phyloP scores from a whole-genome alignment of 768 basidiomycete genomes.

The Boletellus ananiceps region DNA sequence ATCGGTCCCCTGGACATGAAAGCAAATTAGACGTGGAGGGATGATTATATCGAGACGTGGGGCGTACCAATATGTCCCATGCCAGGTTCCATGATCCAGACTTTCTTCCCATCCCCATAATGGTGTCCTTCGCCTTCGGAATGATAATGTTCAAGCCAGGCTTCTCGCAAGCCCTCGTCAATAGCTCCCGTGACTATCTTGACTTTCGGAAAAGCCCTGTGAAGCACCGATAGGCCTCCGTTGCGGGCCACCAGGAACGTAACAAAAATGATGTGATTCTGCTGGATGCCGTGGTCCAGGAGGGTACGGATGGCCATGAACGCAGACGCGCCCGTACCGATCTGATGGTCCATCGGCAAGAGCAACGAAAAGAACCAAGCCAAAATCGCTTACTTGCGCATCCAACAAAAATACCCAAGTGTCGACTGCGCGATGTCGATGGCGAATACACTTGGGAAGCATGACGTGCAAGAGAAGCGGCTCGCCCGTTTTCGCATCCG shows the following conservation, averaged over 20 bases:
- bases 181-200: slow-evolving; percentile 81
- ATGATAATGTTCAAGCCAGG: slow-evolving; percentile 59
- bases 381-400: slow-evolving; percentile 55
- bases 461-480: slow-evolving; percentile 79
- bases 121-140: slow-evolving; percentile 40
- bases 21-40: background rate
- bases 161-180: slow-evolving; percentile 72
- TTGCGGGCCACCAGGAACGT: slow-evolving; percentile 83
- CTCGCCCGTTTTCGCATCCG: slow-evolving; percentile 79
- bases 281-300: slow-evolving; percentile 85
- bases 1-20: slow-evolving; percentile 35
- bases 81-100: slow-evolving; percentile 83
- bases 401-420: slow-evolving; percentile 87
- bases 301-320: slow-evolving; percentile 95
- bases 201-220: slow-evolving; percentile 80
- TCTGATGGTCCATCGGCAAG: slow-evolving; percentile 41
- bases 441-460: slow-evolving; percentile 71
- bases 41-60: background rate
- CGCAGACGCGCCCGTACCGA: slow-evolving; percentile 88
- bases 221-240: slow-evolving; percentile 74
- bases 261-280: slow-evolving; percentile 84
- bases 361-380: background rate
- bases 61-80: slow-evolving; percentile 80
- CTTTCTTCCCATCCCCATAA: slow-evolving; percentile 52
- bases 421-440: slow-evolving; percentile 56